Evolutionary conservation across 192 early-diverging fungal genomes (phyloP).

Genomic region (Umbelopsis ramanniana): DNA sequence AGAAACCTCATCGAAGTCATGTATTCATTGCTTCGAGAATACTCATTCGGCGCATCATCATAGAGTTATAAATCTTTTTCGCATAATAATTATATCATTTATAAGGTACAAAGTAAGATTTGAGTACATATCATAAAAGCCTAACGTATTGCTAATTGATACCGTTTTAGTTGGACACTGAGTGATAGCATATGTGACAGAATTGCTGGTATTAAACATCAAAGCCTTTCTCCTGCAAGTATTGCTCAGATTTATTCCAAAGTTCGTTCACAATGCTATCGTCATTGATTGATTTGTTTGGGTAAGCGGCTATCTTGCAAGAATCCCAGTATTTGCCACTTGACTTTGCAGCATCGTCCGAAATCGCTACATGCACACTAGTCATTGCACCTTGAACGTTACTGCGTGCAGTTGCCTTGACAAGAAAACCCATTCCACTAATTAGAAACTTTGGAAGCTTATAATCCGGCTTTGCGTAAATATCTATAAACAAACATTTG

Average conservation of each 20-base stretch:
- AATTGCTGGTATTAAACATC: background rate
- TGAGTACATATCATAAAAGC: too few relatives aligned
- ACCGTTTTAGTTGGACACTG: too few relatives aligned
- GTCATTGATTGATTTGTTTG: background rate
- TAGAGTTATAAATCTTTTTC: too few relatives aligned
- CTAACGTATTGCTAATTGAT: too few relatives aligned
- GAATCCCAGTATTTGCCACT: slow-evolving; percentile 22
- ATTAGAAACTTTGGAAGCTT: background rate
- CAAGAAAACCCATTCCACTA: background rate
- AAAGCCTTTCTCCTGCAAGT: background rate
- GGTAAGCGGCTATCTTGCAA: background rate
- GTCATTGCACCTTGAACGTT: slow-evolving; percentile 8
- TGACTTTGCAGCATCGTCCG: slow-evolving; percentile 1
- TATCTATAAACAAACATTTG: background rate
- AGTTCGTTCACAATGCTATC: background rate
- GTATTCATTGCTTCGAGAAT: too few relatives aligned
- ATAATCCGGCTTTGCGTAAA: background rate
- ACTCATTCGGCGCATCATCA: too few relatives aligned
- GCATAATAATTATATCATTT: too few relatives aligned
- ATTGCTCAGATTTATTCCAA: background rate
- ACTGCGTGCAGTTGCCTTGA: background rate
- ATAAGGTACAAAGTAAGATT: too few relatives aligned
- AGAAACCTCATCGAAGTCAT: too few relatives aligned
- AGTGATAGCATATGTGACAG: too few relatives aligned
- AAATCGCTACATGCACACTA: slow-evolving; percentile 18